phyloP scores from a whole-genome alignment of 352 stramenopile genomes.

The Globisporangium polare region DNA sequence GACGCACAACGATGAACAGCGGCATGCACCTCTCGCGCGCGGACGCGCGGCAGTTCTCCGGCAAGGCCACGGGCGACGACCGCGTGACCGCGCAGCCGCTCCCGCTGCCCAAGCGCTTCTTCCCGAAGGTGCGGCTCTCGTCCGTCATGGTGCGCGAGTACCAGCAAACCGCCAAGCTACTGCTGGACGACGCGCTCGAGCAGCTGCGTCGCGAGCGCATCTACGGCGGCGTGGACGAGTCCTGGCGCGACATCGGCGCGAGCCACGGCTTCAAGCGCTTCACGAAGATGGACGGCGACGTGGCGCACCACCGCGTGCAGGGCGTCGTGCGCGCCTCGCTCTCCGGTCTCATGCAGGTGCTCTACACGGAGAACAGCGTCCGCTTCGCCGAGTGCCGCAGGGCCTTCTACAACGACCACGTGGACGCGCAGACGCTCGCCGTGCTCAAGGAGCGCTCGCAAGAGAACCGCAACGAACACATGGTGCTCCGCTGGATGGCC shows the following conservation, averaged over 20 bases:
- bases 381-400: constrained; percentile 41
- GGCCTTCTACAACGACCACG: constrained; percentile 49
- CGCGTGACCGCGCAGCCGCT: constrained; percentile 22
- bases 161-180: constrained; percentile 25
- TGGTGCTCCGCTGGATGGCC: constrained; percentile 71
- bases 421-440: constrained; percentile 58
- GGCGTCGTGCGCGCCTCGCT: constrained; percentile 48
- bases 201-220: constrained; percentile 34
- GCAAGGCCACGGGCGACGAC: constrained; percentile 8
- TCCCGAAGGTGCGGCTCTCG: constrained; percentile 37
- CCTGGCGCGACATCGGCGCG: constrained; percentile 55
- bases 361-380: constrained; percentile 47
- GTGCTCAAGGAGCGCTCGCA: constrained; percentile 44
- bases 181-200: constrained; percentile 47
- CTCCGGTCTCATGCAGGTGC: constrained; percentile 55
- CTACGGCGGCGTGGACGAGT: constrained; percentile 36
- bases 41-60: constrained; percentile 13
- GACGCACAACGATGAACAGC: too few relatives aligned
- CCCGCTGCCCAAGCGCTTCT: constrained; percentile 49
- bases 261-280: constrained; percentile 50
- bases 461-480: constrained; percentile 50
- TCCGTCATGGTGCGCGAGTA: constrained; percentile 33
- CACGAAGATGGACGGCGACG: constrained; percentile 40
- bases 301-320: constrained; percentile 54
- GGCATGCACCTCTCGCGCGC: constrained; percentile 14